These are phyloP conservation scores for Saturnispora silvae DNA, from an alignment of 805 yeast genomes.

Conservation along the genomic window DNA sequence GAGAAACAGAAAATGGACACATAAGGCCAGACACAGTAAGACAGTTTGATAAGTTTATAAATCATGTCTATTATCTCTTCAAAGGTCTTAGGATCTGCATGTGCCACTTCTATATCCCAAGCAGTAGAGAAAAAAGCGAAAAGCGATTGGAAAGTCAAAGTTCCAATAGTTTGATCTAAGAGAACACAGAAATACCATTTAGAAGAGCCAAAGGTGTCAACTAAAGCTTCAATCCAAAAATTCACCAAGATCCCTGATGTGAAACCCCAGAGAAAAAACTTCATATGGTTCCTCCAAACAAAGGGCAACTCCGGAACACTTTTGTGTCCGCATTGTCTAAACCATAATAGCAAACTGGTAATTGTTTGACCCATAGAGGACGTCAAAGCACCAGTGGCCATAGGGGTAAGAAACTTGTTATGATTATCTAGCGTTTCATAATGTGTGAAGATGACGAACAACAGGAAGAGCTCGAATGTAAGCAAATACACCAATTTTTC, in stretches of 20 bases:
- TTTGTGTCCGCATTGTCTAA: background rate
- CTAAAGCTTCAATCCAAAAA: conserved; percentile 43
- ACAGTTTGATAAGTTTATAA: conserved; percentile 37
- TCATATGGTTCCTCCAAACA: conserved; percentile 23
- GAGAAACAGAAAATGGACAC: conserved; percentile 42
- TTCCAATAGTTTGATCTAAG: conserved; percentile 46
- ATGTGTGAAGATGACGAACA: conserved; percentile 11
- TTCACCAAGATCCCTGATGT: conserved; percentile 44
- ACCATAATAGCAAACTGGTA: conserved; percentile 7
- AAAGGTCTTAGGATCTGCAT: background rate
- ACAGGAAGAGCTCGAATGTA: conserved; percentile 10
- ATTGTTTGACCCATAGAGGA: conserved; percentile 12
- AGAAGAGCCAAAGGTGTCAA: conserved; percentile 26
- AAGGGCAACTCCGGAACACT: background rate
- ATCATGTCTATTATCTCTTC: conserved; percentile 20
- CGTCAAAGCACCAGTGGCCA: conserved; percentile 12
- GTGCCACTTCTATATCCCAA: conserved; percentile 42
- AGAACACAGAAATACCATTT: conserved; percentile 30
- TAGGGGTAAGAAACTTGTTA: conserved; percentile 12
- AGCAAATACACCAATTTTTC: conserved; percentile 10
- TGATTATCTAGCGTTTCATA: conserved; percentile 10
- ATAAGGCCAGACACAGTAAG: conserved; percentile 51
- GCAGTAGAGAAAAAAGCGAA: conserved; percentile 38
- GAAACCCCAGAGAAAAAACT: conserved; percentile 51
- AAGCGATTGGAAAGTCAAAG: conserved; percentile 41